phyloP scores from a whole-genome alignment of 2,329 filamentous ascomycete genomes.

The Didymosphaeria variabile region DNA sequence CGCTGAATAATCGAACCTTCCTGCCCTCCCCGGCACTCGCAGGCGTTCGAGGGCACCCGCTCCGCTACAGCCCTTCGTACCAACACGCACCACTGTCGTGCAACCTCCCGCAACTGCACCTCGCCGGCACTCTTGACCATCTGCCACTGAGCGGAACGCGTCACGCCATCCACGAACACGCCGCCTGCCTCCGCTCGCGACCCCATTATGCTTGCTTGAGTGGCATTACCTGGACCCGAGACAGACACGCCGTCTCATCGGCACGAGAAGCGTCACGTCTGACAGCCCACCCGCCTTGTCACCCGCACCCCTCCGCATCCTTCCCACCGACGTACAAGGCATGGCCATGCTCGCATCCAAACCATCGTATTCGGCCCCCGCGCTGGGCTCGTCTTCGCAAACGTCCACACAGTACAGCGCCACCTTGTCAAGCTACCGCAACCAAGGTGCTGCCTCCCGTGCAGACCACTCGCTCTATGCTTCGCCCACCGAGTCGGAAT shows the following conservation, averaged over 20 bases:
- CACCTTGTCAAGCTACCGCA: slow-evolving; percentile 47
- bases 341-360: slow-evolving; percentile 86
- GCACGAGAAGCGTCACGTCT: slow-evolving; percentile 15
- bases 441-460: slow-evolving; percentile 41
- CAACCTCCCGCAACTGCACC: slow-evolving; percentile 22
- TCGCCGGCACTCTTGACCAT: slow-evolving; percentile 21
- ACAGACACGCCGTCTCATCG: slow-evolving; percentile 5
- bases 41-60: neutral
- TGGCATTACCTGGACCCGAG: slow-evolving; percentile 10
- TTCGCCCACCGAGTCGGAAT: slow-evolving; percentile 91
- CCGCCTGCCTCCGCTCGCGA: slow-evolving; percentile 1
- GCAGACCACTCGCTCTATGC: slow-evolving; percentile 67
- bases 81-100: slow-evolving; percentile 18
- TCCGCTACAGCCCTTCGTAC: slow-evolving; percentile 1
- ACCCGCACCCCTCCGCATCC: slow-evolving; percentile 8
- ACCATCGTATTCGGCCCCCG: slow-evolving; percentile 69
- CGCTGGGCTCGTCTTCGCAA: slow-evolving; percentile 53
- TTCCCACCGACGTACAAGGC: slow-evolving; percentile 12
- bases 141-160: slow-evolving; percentile 8
- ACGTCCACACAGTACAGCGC: slow-evolving; percentile 47
- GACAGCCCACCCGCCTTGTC: slow-evolving; percentile 11
- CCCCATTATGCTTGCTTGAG: slow-evolving; percentile 26
- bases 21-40: slow-evolving; percentile 8
- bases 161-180: slow-evolving; percentile 1
- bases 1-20: too few relatives aligned